phyloP scores from a whole-genome alignment of 148 eudicot genomes.

The Cornus florida region DNA sequence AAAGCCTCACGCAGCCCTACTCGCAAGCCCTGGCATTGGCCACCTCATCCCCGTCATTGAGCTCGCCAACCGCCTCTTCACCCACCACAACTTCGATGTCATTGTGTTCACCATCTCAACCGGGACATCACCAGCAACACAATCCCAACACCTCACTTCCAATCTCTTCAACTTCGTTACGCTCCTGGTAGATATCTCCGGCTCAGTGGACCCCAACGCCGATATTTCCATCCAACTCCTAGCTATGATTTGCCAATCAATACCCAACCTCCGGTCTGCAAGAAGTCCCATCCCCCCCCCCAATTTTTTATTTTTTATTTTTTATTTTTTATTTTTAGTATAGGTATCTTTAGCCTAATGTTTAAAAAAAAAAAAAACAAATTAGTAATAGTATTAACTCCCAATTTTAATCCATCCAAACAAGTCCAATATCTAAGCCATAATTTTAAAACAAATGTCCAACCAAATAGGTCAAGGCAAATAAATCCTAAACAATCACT shows the following conservation, averaged over 20 bases:
- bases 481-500: too few species aligned
- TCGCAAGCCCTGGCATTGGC: constrained; percentile 8
- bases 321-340: too few species aligned
- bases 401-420: too few species aligned
- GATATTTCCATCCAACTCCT: not conserved
- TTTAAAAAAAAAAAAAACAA: too few species aligned
- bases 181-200: not conserved
- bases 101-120: not conserved
- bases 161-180: not conserved
- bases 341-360: too few species aligned
- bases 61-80: too few species aligned
- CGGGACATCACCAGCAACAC: not conserved
- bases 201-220: not conserved
- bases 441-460: too few species aligned
- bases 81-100: not conserved
- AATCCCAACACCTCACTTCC: not conserved
- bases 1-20: not conserved
- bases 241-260: not conserved
- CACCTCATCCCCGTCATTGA: constrained; percentile 10
- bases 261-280: not conserved
- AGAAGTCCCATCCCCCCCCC: not conserved
- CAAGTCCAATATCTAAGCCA: too few species aligned
- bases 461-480: too few species aligned
- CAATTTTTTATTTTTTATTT: too few species aligned
- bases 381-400: too few species aligned